A percentile compares a stretch with the other conserved stretches of the same genome.
phyloP scores from a whole-genome alignment of 306 rosid species.

The Sechiopsis laciniata region DNA sequence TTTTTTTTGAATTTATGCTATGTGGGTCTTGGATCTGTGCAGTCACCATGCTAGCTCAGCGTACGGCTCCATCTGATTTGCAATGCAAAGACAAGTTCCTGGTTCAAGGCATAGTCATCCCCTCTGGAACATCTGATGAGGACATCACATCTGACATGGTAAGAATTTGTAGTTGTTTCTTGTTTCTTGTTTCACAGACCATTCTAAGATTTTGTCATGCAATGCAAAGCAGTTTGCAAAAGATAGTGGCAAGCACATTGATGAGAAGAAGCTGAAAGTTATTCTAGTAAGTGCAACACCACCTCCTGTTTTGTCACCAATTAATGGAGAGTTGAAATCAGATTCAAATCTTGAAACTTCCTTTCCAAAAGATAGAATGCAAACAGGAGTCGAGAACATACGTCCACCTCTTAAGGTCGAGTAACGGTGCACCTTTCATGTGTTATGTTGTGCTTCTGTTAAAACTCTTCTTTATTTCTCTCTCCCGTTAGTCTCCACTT shows the following conservation, averaged over 20 bases:
- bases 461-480: not conserved
- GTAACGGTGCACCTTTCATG: not conserved
- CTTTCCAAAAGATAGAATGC: slow-evolving; percentile 48
- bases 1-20: not conserved
- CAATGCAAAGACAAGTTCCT: slow-evolving; percentile 92
- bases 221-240: slow-evolving; percentile 55
- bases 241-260: slow-evolving; percentile 56
- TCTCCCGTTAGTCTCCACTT: not conserved
- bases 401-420: slow-evolving; percentile 55
- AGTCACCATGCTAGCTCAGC: slow-evolving; percentile 97
- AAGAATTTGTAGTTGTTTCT: slow-evolving; percentile 17
- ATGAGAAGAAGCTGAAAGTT: slow-evolving; percentile 79
- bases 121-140: slow-evolving; percentile 59
- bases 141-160: slow-evolving; percentile 68
- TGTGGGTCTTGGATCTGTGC: slow-evolving; percentile 30
- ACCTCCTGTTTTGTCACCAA: slow-evolving; percentile 60
- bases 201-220: slow-evolving; percentile 23
- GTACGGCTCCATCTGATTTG: slow-evolving; percentile 56
- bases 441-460: not conserved
- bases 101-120: slow-evolving; percentile 58
- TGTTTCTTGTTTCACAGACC: slow-evolving; percentile 16
- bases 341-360: slow-evolving; percentile 40
- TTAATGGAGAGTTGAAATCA: slow-evolving; percentile 61
- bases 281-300: slow-evolving; percentile 52
- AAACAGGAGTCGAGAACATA: slow-evolving; percentile 67